Base-by-base conservation (phyloP, 805 yeast genomes). In the Starmerella vaccinii region DNA sequence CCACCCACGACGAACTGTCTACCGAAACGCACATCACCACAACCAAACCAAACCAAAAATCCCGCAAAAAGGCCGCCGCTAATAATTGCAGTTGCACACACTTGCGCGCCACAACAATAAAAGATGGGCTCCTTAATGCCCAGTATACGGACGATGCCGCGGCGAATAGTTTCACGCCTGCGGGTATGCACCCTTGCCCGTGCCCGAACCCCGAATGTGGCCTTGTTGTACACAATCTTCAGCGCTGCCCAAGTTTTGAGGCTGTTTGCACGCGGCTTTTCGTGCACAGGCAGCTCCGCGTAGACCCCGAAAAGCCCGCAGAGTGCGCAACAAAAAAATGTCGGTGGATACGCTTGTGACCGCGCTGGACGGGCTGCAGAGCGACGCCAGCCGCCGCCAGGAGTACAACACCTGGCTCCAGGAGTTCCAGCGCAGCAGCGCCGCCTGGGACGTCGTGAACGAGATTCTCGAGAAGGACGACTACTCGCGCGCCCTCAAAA, bases 401-500 rank as follows among this genome's bases (percentile, higher is more conserved):
- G 68, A 73, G 57, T 72, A 83, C 51, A 66, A 75, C 47, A 67
- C 66, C 38, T 86, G 70, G 61, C 71, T 92, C 51, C 90, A 89
- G 63, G 68, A 74, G 29, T 92, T 92, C 67, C 97, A 92, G 66
- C 82, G 88, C 63, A 55, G 64, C 61, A 50, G 65, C 6, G 68
- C 61, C 21, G 92, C 97, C 0, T 92, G 98, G 98, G 71, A 74
- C 27, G 61, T 78, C 1, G 73, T 81, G 32, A 82, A 81, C 61
- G 70, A 73, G 43, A 72, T 83, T 1, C 71, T 88, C 23, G 47
- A 63, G 4, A 47, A 60, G 9, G 58, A 57, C 18, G 62, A 61
- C 4, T 57, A 57, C 27, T 67, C 77, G 4, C 56, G 78, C 40
- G 85, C 82, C 61, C 68, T 83, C 46, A 80, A 80, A 60, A 71